A percentile compares a stretch with the other conserved stretches of the same genome.
Conservation (phyloP, 371 early-diverging fungal genomes). For the Lichtheimia ramosa region DNA sequence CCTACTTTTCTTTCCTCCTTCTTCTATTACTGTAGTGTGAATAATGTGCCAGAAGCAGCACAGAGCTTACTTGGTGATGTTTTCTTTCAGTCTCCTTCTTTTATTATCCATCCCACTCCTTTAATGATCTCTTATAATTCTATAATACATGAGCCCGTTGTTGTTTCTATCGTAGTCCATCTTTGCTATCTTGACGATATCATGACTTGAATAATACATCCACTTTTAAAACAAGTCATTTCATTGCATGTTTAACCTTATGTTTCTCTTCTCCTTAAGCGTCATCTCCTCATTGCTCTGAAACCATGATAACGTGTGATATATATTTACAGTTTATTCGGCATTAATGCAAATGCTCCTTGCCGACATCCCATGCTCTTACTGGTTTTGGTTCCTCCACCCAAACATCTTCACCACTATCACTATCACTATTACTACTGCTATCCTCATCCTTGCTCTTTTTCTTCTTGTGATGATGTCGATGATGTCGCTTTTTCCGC, state of each 20-base stretch:
- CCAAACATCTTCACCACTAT: not conserved
- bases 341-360: not conserved
- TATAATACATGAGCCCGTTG: not conserved
- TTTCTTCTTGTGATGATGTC: too few relatives aligned
- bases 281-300: too few relatives aligned
- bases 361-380: slow-evolving; percentile 19
- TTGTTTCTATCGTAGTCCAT: too few relatives aligned
- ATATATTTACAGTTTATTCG: too few relatives aligned
- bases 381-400: slow-evolving; percentile 7
- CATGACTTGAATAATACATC: too few relatives aligned
- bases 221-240: too few relatives aligned
- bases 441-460: too few relatives aligned
- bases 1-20: not conserved
- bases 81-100: not conserved
- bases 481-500: slow-evolving; percentile 1
- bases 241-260: too few relatives aligned
- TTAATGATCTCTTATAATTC: not conserved
- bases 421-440: not conserved
- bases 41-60: too few relatives aligned
- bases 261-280: too few relatives aligned
- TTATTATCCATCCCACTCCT: slow-evolving; percentile 1
- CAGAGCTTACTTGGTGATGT: not conserved
- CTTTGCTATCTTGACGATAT: not conserved
- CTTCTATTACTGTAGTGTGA: not conserved
- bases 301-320: too few relatives aligned